These are phyloP conservation scores for Schizopora paradoxa DNA, from an alignment of 1,284 basidiomycete genomes.

Conservation along the genomic window DNA sequence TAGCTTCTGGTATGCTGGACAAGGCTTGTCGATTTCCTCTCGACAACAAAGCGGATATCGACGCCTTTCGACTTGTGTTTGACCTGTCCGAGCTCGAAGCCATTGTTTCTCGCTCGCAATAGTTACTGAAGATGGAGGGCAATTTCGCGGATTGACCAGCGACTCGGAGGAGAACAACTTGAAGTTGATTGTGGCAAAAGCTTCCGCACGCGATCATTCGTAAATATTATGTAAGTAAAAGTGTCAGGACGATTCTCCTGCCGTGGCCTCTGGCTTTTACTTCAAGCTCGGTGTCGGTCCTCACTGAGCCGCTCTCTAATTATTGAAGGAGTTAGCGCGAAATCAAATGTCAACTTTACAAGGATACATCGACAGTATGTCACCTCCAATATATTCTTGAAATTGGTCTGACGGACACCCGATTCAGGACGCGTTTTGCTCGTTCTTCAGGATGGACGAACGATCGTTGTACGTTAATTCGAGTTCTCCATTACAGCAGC, in stretches of 20 bases:
- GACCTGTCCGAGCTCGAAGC: background rate
- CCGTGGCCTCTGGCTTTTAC: too few relatives aligned
- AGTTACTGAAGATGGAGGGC: too few relatives aligned
- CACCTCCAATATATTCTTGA: background rate
- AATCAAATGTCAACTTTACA: conserved; percentile 83
- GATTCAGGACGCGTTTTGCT: conserved; percentile 74
- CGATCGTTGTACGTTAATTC: conserved; percentile 69
- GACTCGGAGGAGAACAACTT: too few relatives aligned
- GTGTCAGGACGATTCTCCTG: too few relatives aligned
- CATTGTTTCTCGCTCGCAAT: background rate
- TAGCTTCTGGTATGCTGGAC: conserved; percentile 14
- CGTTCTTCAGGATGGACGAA: conserved; percentile 86
- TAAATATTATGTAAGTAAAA: too few relatives aligned
- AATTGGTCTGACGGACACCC: conserved; percentile 9
- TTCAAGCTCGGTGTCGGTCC: too few relatives aligned
- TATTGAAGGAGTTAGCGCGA: too few relatives aligned
- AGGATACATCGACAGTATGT: conserved; percentile 78
- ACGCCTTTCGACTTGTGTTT: conserved; percentile 4
- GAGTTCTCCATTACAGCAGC: conserved; percentile 1
- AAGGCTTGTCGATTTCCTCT: conserved; percentile 11
- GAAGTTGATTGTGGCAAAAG: too few relatives aligned
- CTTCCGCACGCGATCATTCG: too few relatives aligned
- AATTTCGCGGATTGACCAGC: too few relatives aligned
- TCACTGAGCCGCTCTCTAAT: too few relatives aligned
- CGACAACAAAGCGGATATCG: conserved; percentile 5